A percentile compares a stretch with the other conserved stretches of the same genome.
phyloP scores from a whole-genome alignment of 2,329 filamentous ascomycete genomes.

The Colletotrichum sp. region DNA sequence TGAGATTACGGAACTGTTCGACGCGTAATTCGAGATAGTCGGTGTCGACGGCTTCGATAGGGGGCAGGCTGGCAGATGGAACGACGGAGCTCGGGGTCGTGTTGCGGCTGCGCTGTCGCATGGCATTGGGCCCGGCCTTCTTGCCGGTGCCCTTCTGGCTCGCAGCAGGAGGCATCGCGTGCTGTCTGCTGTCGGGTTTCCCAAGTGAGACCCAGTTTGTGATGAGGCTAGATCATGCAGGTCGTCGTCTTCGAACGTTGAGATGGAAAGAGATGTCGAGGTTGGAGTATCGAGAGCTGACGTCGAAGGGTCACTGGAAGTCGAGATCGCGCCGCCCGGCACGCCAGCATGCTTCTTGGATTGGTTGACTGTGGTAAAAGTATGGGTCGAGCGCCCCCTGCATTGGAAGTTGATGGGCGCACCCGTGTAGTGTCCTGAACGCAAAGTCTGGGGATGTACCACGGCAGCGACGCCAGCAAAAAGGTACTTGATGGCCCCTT shows the following conservation, averaged over 20 bases:
- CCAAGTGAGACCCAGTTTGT: background rate
- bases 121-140: slow-evolving; percentile 64
- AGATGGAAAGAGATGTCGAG: slow-evolving; percentile 8
- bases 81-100: slow-evolving; percentile 70
- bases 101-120: slow-evolving; percentile 76
- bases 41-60: slow-evolving; percentile 61
- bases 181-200: background rate
- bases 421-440: background rate
- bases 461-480: background rate
- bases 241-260: background rate
- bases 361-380: slow-evolving; percentile 9
- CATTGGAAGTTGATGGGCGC: background rate
- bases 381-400: slow-evolving; percentile 12
- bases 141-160: slow-evolving; percentile 69
- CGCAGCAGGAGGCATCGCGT: slow-evolving; percentile 60
- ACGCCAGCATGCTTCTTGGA: slow-evolving; percentile 15
- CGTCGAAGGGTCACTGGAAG: slow-evolving; percentile 2
- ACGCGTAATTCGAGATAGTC: slow-evolving; percentile 71
- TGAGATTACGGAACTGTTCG: slow-evolving; percentile 62
- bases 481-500: background rate
- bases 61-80: slow-evolving; percentile 57
- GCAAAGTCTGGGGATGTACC: slow-evolving; percentile 7
- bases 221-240: slow-evolving; percentile 4
- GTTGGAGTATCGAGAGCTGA: background rate
- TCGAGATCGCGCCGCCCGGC: slow-evolving; percentile 13